These are phyloP conservation scores for Ogataea neopini DNA, from an alignment of 805 yeast species.

Conservation along the genomic window DNA sequence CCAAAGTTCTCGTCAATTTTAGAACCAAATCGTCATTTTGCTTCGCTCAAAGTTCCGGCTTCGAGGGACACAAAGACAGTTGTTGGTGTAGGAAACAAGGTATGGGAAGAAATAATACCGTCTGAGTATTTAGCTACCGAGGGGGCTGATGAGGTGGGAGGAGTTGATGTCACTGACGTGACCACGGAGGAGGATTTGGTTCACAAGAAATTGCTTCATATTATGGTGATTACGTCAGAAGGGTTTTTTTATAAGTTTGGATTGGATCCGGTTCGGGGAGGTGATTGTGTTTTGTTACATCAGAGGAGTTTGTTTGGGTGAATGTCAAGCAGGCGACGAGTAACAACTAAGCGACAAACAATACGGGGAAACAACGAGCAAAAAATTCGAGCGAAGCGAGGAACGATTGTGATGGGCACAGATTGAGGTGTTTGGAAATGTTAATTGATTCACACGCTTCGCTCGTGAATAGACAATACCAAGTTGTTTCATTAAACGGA, in stretches of 20 bases:
- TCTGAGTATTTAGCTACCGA: conserved; percentile 18
- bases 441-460: no score
- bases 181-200: conserved; percentile 20
- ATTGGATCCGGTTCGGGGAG: conserved; percentile 85
- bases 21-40: conserved; percentile 93
- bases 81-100: conserved; percentile 46
- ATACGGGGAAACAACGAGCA: no score
- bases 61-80: conserved; percentile 46
- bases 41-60: conserved; percentile 57
- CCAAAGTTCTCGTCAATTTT: conserved; percentile 80
- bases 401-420: no score
- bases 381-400: no score
- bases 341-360: neutral
- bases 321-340: neutral
- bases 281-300: conserved; percentile 82
- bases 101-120: conserved; percentile 27
- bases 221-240: conserved; percentile 82
- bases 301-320: conserved; percentile 41
- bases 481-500: no score
- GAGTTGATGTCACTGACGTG: conserved; percentile 3
- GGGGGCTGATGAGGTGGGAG: neutral
- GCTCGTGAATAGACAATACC: no score
- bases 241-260: conserved; percentile 86
- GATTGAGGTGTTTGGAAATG: no score
- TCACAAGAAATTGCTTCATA: conserved; percentile 43